Evolutionary conservation across 306 rosid species (phyloP), one percentile per base, ranked within the genome.

Genomic region (Citrullus mucosospermus): DNA sequence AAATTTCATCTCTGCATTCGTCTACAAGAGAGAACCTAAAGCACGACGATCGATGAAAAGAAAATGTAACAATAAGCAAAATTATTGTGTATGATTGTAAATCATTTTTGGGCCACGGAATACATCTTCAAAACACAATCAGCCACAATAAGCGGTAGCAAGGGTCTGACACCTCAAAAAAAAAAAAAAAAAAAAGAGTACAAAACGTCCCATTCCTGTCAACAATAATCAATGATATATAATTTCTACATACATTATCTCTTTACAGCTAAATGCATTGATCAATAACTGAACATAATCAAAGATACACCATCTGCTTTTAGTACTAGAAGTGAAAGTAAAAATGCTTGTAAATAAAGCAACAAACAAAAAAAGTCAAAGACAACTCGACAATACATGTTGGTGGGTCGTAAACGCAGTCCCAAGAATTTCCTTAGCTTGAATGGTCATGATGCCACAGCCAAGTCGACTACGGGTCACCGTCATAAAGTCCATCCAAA

Each of bases 391-490:
- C 14, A 30, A 50, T 72, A 16, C 77, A 28, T 72, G 60, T 7
- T 30, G 57, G 17, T 30, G 60, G 44, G 44, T 50, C 9, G 60
- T 70, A 25, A 12, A 70, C 50, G 43, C 1, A 8, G 59, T 50
- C 43, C 77, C 22, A 50, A 50, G 11, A 48, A 12, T 28, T 6
- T 13, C 77, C 20, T 28, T 13, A 71, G 54, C 77, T 25, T 6
- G 22, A 41, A 78, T 5, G 44, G 66, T 38, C 9, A 41, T 57
- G 70, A 63, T 78, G 65, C 62, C 38, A 78, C 62, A 60, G 53
- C 78, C 14, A 41, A 20, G 34, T 78, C 55, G 65, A 54, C 87
- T 87, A 95, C 13, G 97, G 99, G 83, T 95, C 99, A 79, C 84
- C 87, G 12, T 95, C 97, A 34, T 85, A 63, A 63, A 81, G 96